Conservation (phyloP, 495 filamentous ascomycete genomes). For the Penicillium arizonense region DNA sequence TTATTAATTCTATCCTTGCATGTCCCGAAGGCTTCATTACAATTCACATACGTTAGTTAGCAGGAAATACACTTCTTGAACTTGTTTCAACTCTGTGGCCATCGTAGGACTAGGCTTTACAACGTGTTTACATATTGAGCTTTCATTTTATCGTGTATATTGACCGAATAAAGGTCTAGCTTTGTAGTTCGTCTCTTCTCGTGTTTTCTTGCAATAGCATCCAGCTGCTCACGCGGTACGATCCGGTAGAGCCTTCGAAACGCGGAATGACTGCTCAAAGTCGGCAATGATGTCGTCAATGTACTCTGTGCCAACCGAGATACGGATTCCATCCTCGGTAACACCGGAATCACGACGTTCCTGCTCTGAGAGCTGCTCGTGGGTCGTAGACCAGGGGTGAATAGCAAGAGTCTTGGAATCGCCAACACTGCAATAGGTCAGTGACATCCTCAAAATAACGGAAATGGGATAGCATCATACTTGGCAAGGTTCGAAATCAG, state of each 20-base stretch:
- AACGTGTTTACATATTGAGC: no score
- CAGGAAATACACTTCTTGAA: no score
- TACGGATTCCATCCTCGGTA: conserved; percentile 90
- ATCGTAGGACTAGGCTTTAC: no score
- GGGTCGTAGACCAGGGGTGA: conserved; percentile 94
- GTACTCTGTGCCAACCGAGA: conserved; percentile 95
- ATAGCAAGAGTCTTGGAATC: conserved; percentile 88
- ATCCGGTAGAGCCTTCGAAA: conserved; percentile 35
- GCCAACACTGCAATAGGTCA: conserved; percentile 49
- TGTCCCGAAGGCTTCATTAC: no score
- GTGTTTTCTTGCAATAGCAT: background rate
- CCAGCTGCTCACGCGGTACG: conserved; percentile 7
- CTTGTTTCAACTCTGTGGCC: no score
- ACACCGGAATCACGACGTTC: conserved; percentile 82
- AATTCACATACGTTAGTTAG: no score
- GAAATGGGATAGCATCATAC: conserved; percentile 33
- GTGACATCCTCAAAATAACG: background rate
- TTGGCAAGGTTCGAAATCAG: conserved; percentile 91
- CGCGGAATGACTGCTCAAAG: conserved; percentile 87
- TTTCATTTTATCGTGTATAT: no score
- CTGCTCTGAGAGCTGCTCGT: conserved; percentile 86
- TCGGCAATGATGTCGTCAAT: conserved; percentile 98
- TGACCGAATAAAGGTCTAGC: background rate
- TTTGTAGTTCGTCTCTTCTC: background rate
- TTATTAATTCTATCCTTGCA: background rate